These are phyloP conservation scores for Baorangia bicolor DNA, from an alignment of 768 basidiomycete genomes.

Conservation along the genomic window DNA sequence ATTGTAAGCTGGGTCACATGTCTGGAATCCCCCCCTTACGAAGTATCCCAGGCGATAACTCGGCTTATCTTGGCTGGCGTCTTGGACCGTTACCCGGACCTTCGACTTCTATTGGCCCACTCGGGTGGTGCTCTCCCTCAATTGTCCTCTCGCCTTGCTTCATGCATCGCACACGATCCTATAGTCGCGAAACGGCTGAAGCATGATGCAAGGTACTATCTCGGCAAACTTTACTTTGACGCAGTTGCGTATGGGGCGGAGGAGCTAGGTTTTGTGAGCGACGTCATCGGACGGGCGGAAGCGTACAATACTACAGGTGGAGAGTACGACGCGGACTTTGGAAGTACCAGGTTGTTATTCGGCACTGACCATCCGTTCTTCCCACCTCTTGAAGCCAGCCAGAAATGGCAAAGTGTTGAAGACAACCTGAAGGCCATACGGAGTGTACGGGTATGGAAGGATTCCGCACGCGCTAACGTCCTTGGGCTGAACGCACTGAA, in stretches of 20 bases:
- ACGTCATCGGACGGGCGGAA: conserved; percentile 61
- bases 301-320: conserved; percentile 41
- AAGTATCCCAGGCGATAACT: conserved; percentile 55
- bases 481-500: conserved; percentile 70
- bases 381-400: conserved; percentile 65
- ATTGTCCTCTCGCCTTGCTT: conserved; percentile 80
- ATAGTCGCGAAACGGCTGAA: conserved; percentile 68
- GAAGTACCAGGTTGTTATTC: conserved; percentile 67
- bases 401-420: conserved; percentile 82
- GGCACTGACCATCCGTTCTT: conserved; percentile 93
- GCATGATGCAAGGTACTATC: conserved; percentile 82
- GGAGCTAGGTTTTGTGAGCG: conserved; percentile 76
- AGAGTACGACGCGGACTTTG: conserved; percentile 35
- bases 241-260: conserved; percentile 89
- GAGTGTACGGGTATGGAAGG: conserved; percentile 30
- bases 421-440: conserved; percentile 84
- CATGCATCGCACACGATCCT: conserved; percentile 85
- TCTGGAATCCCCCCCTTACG: conserved; percentile 6
- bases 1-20: conserved; percentile 48
- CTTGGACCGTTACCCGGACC: conserved; percentile 73
- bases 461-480: conserved; percentile 64
- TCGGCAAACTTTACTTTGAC: conserved; percentile 78
- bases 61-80: conserved; percentile 80
- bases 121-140: conserved; percentile 84
- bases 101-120: conserved; percentile 81